Evolutionary conservation across 2,329 filamentous ascomycete species (phyloP).

Genomic region (Fusarium guadeloupense): DNA sequence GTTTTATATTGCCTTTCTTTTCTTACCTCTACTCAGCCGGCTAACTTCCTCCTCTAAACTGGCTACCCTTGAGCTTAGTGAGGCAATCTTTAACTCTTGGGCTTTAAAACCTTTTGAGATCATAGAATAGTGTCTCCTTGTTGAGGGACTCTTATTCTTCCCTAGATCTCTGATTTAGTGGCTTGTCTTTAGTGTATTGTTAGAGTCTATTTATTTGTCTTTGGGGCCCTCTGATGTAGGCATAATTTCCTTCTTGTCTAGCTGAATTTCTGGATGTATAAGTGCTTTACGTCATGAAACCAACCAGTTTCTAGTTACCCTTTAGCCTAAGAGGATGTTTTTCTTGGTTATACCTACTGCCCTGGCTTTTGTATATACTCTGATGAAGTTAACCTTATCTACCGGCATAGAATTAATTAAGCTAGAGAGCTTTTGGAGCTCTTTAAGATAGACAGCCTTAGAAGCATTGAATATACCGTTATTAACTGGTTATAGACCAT

Average conservation of each 20-base stretch:
- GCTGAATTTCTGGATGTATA: slow-evolving; percentile 13
- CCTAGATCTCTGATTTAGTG: slow-evolving; percentile 10
- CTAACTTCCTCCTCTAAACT: slow-evolving; percentile 16
- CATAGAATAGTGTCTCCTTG: not conserved
- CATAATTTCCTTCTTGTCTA: too few relatives aligned
- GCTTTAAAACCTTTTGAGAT: not conserved
- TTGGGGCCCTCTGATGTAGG: too few relatives aligned
- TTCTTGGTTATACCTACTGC: slow-evolving; percentile 10
- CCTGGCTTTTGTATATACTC: slow-evolving; percentile 14
- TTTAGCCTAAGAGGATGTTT: slow-evolving; percentile 20
- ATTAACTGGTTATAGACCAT: not conserved
- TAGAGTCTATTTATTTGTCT: too few relatives aligned
- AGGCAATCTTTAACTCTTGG: not conserved
- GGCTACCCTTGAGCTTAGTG: not conserved
- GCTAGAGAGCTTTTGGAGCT: not conserved
- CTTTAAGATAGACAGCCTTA: not conserved
- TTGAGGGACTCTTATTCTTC: not conserved
- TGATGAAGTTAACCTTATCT: slow-evolving; percentile 18
- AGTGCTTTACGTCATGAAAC: slow-evolving; percentile 12
- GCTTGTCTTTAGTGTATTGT: slow-evolving; percentile 11
- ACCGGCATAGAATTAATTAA: slow-evolving; percentile 10
- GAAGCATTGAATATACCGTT: not conserved
- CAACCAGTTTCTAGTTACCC: slow-evolving; percentile 18
- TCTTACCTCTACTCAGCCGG: slow-evolving; percentile 16
- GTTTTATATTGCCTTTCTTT: slow-evolving; percentile 19